Evolutionary conservation across 2,329 filamentous ascomycete species (phyloP).

Genomic region (Hirsutella rhossiliensis): DNA sequence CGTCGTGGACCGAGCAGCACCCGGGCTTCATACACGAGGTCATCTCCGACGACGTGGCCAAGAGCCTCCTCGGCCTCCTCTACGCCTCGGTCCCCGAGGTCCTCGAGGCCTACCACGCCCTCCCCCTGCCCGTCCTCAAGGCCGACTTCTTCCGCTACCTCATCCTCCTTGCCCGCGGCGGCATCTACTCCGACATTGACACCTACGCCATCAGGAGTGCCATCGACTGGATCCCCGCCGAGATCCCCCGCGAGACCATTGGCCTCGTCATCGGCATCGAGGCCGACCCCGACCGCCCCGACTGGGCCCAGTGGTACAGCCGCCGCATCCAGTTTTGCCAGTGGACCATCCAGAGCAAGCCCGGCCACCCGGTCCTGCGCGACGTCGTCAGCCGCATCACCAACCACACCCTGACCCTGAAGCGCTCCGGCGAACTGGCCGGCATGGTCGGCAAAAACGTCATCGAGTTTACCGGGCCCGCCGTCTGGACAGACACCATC

Average conservation of each 20-base stretch:
- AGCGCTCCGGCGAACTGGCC: conserved; percentile 52
- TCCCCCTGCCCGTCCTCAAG: conserved; percentile 65
- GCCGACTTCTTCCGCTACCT: conserved; percentile 72
- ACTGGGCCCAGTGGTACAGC: conserved; percentile 95
- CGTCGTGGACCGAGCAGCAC: conserved; percentile 78
- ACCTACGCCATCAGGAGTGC: conserved; percentile 76
- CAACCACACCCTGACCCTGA: conserved; percentile 63
- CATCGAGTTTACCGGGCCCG: conserved; percentile 89
- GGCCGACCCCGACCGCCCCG: conserved; percentile 82
- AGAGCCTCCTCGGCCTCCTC: conserved; percentile 70
- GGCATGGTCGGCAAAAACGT: conserved; percentile 56
- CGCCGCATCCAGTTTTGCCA: conserved; percentile 96
- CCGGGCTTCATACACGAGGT: conserved; percentile 93
- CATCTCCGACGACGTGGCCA: conserved; percentile 79
- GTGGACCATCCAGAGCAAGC: conserved; percentile 96
- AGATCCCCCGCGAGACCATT: conserved; percentile 64
- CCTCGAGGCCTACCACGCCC: conserved; percentile 59
- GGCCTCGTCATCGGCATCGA: conserved; percentile 92
- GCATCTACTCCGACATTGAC: conserved; percentile 83
- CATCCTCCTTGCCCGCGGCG: conserved; percentile 48
- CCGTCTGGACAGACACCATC: conserved; percentile 84
- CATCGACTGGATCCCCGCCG: conserved; percentile 72
- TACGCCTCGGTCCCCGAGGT: conserved; percentile 76
- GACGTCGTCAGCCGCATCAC: conserved; percentile 83
- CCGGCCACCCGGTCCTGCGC: conserved; percentile 82